Base-by-base conservation (phyloP, 2,329 filamentous ascomycete species). In the Hypoxylon sp. region DNA sequence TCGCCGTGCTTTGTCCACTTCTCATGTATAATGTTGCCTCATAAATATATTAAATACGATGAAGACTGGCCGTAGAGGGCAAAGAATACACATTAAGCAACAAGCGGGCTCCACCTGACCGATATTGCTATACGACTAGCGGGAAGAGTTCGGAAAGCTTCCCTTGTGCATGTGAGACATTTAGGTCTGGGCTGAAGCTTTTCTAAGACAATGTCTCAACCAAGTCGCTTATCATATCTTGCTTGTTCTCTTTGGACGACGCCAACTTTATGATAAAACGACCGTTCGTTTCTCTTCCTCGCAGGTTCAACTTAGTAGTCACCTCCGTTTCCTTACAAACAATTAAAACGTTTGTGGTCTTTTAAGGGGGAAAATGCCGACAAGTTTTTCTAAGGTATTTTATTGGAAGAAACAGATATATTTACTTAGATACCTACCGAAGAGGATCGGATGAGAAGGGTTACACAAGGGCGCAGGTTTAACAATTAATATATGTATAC, bases 151-250 rank as follows among this genome's bases (percentile, higher is more conserved):
- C 27, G 16, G 21, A 12, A n/a, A 9, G 29, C 19, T 23, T 47
- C 39, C 39, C 37, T 43, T 43, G 50, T n/a, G 25, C 8, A 41
- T 29, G 32, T 54, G 14, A 23, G 27, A 45, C 52, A 32, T 54
- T 41, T 32, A 23, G 39, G 23, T 16, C 14, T 4, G 23, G 6
- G 37, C 6, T 16, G 29, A 45, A 45, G 16, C 19, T 32, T 21
- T 25, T n/a, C 21, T 12, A 39, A 57, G 54, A 48, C 53, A 56
- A 27, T 47, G 43, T 56, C 29, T 56, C 39, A 56, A 5, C 19
- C 37, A 37, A 29, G 25, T 8, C 25, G 19, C 21, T 11, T 19
- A 9, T 37, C 30, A 32, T 39, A 12, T 27, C 30, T 47, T 19
- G 14, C 29, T 1, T 32, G 12, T 41, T 43, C 23, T 50, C 27